These are phyloP conservation scores for Suillus subalutaceus DNA, from an alignment of 768 basidiomycete species.

Conservation along the genomic window DNA sequence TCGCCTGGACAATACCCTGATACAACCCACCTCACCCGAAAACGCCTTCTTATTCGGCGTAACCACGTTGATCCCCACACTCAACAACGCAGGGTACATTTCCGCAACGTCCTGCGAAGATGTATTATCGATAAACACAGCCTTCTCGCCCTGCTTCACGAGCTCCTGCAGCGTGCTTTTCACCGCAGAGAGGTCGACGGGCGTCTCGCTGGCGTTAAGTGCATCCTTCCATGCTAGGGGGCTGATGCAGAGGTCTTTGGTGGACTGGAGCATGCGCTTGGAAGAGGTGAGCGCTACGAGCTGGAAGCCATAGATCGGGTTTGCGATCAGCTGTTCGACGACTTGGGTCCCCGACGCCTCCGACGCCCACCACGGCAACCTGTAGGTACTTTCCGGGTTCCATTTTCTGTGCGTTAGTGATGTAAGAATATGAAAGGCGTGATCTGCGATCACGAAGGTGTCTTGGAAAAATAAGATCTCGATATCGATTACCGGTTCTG, in stretches of 20 bases:
- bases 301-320: slow-evolving; percentile 61
- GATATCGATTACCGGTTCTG: not conserved
- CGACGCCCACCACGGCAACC: slow-evolving; percentile 88
- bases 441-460: not conserved
- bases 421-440: not conserved
- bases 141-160: slow-evolving; percentile 50
- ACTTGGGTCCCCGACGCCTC: slow-evolving; percentile 92
- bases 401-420: not conserved
- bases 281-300: slow-evolving; percentile 75
- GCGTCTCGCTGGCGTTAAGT: slow-evolving; percentile 45
- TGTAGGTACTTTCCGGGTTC: slow-evolving; percentile 35
- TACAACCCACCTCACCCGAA: slow-evolving; percentile 74
- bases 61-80: slow-evolving; percentile 80
- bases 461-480: not conserved
- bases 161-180: slow-evolving; percentile 47
- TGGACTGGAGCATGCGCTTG: slow-evolving; percentile 57
- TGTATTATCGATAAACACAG: slow-evolving; percentile 89
- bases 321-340: slow-evolving; percentile 74
- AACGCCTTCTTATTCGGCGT: slow-evolving; percentile 99
- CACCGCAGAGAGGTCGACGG: slow-evolving; percentile 41
- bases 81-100: slow-evolving; percentile 80
- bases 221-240: slow-evolving; percentile 48
- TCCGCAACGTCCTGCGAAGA: slow-evolving; percentile 81
- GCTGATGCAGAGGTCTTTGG: slow-evolving; percentile 43
- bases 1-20: slow-evolving; percentile 62